Base-by-base conservation (phyloP, 2,329 filamentous ascomycete species). In the Fusarium hainanense region DNA sequence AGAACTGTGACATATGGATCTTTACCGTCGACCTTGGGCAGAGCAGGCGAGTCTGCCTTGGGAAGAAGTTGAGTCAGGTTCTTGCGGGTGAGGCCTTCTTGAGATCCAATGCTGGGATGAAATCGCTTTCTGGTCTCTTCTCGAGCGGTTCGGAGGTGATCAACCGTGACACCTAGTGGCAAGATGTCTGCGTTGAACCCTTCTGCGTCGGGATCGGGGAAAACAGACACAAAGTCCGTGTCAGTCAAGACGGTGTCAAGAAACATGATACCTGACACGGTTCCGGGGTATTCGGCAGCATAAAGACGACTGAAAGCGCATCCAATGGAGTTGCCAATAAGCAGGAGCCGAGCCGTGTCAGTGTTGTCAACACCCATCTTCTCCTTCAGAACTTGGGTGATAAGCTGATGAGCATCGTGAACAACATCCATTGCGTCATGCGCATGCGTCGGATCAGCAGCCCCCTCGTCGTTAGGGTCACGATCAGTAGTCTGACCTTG, bases 201-300 rank as follows among this genome's bases (percentile, higher is more conserved):
- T 1, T 79, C 63, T 0, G 77, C 78, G 58, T 87, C 85, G 0
- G 87, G 86, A 66, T 89, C 82, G 0, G 87, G 87, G 73, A 86
- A 87, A 7, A 88, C 65, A 8, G 83, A 84, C 3, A 87, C 82
- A 30, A 86, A 85, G 69, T 89, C 84, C 0, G 83, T 83, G 71
- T 89, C 87, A 18, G 87, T 85, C 74, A 89, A 83, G 66, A 87
- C 85, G 37, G 83, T 87, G 72, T 89, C 87, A 2, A 90, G 82
- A 11, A 89, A 81, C 2, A 89, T 34, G 5, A 85, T 75, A 0
- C 79, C 86, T 0, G 80, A 78, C 0, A 87, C 82, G 0, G 78
- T 79, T 4, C 81, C 79, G 0, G 84, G 82, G 54, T 86, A 82
- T 2, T 76, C 74, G 52, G 83, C 78, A 2, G 85, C 82, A 70